Evolutionary conservation across 352 stramenopile genomes (phyloP), one percentile per base, ranked within the genome.

Genomic region (Blastocystis sp.): DNA sequence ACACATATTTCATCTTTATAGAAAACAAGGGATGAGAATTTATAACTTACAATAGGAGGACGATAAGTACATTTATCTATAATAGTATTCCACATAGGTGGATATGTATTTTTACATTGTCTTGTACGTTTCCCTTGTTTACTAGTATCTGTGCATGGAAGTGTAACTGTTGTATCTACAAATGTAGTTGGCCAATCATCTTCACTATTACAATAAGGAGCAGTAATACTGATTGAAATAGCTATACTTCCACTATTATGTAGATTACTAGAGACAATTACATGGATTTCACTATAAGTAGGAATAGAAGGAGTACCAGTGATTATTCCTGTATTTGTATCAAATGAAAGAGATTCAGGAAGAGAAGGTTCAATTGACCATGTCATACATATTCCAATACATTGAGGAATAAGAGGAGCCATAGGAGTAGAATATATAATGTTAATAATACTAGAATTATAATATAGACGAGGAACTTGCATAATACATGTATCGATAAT

Each of bases 71-170:
- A 62, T 16, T 62, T 10, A 11, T 62, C 23, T 11, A 62, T 42
- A 6, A 25, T 13, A 7, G n/a, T 54, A 27, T 49, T n/a, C 52
- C 52, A 62, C n/a, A 32, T 28, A 19, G 52, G 52, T 18, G 52
- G 52, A 21, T 49, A 41, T 11, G 13, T 42, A 30, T 39, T 16
- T 18, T 24, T 36, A 24, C 52, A 62, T 31, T 41, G 32, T n/a
- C 52, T 39, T 30, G 48, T 54, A 39, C 52, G 54, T 13, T 62
- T 40, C 7, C 52, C 52, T 30, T 62, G 39, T 42, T 48, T 62
- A 42, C 54, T 49, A 2, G 19, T 13, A n/a, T n/a, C n/a, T n/a
- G n/a, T n/a, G n/a, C n/a, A n/a, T n/a, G n/a, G n/a, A n/a, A n/a
- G n/a, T n/a, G n/a, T n/a, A n/a, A n/a, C n/a, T n/a, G n/a, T n/a